A percentile compares a stretch with the other conserved stretches of the same genome.
Conservation (phyloP, 345 rosid genomes). For the Salix caprea region DNA sequence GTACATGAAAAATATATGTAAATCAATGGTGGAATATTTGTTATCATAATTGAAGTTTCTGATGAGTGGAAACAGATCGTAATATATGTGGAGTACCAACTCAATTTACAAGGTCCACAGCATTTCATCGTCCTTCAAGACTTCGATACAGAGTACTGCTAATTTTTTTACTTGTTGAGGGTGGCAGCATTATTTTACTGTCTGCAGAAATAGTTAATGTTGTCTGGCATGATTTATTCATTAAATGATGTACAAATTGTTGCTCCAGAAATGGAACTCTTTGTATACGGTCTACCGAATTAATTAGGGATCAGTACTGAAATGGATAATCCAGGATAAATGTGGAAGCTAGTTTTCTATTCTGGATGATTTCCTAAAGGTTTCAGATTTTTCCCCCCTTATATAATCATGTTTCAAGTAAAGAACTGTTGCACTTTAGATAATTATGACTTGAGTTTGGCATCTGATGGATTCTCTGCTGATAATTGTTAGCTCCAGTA, state of each 20-base stretch:
- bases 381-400: too few species aligned
- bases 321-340: not conserved
- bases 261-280: not conserved
- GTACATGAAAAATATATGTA: not conserved
- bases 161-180: constrained; percentile 7
- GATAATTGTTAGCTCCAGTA: not conserved
- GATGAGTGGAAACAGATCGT: constrained; percentile 3
- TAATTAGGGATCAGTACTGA: not conserved
- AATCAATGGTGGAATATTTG: constrained; percentile 4
- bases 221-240: not conserved
- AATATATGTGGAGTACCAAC: constrained; percentile 3
- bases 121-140: constrained; percentile 1
- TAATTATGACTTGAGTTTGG: not conserved
- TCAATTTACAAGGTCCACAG: constrained; percentile 16
- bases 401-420: not conserved
- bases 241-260: constrained; percentile 6
- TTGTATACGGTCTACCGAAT: not conserved
- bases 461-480: not conserved
- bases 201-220: not conserved
- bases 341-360: not conserved
- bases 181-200: not conserved
- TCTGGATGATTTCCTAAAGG: not conserved
- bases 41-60: constrained; percentile 12
- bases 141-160: not conserved
- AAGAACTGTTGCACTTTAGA: not conserved